These are phyloP conservation scores for Nemania diffusa DNA, from an alignment of 2,329 filamentous ascomycete genomes.

Conservation along the genomic window DNA sequence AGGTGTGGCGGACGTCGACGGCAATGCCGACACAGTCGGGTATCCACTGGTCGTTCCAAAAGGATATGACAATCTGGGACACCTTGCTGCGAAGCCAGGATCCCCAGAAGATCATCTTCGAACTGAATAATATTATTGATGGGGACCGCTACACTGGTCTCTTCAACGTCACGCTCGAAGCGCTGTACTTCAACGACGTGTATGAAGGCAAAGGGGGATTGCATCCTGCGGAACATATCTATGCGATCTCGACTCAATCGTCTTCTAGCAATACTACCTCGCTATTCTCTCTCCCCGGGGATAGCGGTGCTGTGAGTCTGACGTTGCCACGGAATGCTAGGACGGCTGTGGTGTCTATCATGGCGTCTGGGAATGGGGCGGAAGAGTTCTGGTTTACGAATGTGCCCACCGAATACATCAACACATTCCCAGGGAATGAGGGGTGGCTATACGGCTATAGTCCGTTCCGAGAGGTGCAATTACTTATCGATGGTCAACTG, in stretches of 20 bases:
- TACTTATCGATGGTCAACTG: conserved; percentile 70
- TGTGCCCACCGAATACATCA: conserved; percentile 65
- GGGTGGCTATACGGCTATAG: conserved; percentile 68
- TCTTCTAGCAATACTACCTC: conserved; percentile 60
- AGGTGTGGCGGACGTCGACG: conserved; percentile 72
- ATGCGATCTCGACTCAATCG: conserved; percentile 56
- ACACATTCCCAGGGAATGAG: conserved; percentile 62
- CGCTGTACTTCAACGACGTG: conserved; percentile 58
- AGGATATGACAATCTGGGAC: conserved; percentile 70
- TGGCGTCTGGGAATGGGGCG: conserved; percentile 70
- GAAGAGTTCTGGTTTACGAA: conserved; percentile 80
- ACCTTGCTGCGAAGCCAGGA: conserved; percentile 59
- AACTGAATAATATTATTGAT: conserved; percentile 68
- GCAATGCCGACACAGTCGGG: conserved; percentile 69
- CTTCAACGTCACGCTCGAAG: conserved; percentile 68
- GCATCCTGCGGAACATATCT: conserved; percentile 47
- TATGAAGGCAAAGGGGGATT: conserved; percentile 43
- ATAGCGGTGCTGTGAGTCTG: conserved; percentile 60
- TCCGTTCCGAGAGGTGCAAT: conserved; percentile 73
- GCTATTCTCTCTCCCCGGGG: conserved; percentile 64
- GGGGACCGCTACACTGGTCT: conserved; percentile 65
- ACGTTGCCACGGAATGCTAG: conserved; percentile 65
- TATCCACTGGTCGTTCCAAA: conserved; percentile 65
- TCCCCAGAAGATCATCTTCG: conserved; percentile 69
- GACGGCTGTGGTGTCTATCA: conserved; percentile 70